Evolutionary conservation across 495 filamentous ascomycete genomes (phyloP).

Genomic region (Geoglossum glabrum): DNA sequence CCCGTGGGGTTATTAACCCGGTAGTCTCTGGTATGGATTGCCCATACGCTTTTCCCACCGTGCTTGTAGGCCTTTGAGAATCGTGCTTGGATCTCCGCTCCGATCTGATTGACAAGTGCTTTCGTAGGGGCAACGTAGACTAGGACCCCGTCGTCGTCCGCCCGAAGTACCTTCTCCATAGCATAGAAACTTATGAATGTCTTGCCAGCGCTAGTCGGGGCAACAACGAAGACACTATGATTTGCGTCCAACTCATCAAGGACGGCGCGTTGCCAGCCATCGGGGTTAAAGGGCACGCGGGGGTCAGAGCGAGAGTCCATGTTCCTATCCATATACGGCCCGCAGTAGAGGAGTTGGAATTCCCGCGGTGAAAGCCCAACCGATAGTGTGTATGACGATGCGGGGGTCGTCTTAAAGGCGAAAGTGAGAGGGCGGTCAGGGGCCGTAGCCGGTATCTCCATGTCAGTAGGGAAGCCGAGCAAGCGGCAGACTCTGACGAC

Average conservation of each 20-base stretch:
- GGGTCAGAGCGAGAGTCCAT: slow-evolving; percentile 45
- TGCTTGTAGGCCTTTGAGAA: slow-evolving; percentile 41
- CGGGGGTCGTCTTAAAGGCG: neutral
- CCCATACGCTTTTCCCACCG: slow-evolving; percentile 49
- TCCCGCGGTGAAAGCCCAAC: neutral
- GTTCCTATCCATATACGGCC: slow-evolving; percentile 52
- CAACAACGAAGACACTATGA: slow-evolving; percentile 51
- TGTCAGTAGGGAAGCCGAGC: slow-evolving; percentile 12
- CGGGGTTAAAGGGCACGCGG: slow-evolving; percentile 48
- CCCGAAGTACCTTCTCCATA: slow-evolving; percentile 51
- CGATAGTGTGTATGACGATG: neutral
- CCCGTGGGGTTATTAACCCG: slow-evolving; percentile 48
- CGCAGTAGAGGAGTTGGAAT: slow-evolving; percentile 46
- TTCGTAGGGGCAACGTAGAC: slow-evolving; percentile 72
- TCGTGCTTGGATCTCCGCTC: slow-evolving; percentile 46
- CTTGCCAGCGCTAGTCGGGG: slow-evolving; percentile 52
- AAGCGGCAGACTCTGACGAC: slow-evolving; percentile 13
- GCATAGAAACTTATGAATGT: slow-evolving; percentile 53
- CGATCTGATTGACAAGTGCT: slow-evolving; percentile 67
- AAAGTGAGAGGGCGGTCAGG: neutral
- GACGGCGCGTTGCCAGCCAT: slow-evolving; percentile 56
- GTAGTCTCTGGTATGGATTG: slow-evolving; percentile 56
- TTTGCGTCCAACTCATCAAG: slow-evolving; percentile 51
- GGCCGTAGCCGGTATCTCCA: neutral
- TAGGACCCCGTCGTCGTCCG: slow-evolving; percentile 42